A percentile compares a stretch with the other conserved stretches of the same genome.
Conservation (phyloP, 208 protist genomes). For the Balamuthia mandrillaris region DNA sequence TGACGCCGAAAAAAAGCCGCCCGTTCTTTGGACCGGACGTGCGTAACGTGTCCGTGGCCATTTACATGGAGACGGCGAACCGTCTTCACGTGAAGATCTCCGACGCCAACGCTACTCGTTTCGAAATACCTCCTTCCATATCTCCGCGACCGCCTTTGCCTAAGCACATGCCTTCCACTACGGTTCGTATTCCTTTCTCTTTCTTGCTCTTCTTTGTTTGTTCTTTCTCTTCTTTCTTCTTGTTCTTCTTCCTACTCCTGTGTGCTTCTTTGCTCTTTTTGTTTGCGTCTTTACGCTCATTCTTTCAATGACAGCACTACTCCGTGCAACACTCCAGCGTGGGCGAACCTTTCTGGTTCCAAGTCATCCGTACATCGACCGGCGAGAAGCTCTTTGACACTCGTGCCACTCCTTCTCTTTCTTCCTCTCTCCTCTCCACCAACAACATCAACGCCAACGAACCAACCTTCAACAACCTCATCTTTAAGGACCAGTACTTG, state of each 20-base stretch:
- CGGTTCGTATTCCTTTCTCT: not conserved
- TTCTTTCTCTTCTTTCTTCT: not conserved
- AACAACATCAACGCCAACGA: conserved; percentile 30
- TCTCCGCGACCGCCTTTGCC: not conserved
- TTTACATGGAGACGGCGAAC: conserved; percentile 42
- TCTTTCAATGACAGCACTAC: not conserved
- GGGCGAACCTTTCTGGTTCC: not conserved
- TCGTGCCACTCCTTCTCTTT: not conserved
- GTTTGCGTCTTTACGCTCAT: conserved; percentile 37
- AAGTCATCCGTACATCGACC: conserved; percentile 14
- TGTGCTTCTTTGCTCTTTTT: not conserved
- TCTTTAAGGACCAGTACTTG: conserved; percentile 71
- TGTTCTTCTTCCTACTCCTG: not conserved
- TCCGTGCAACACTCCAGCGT: not conserved
- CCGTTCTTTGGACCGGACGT: conserved; percentile 54
- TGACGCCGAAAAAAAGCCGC: too few relatives aligned
- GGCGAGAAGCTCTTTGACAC: conserved; percentile 63
- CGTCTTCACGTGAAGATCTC: conserved; percentile 51
- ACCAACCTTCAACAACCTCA: conserved; percentile 29
- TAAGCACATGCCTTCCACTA: not conserved
- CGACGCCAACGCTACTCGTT: conserved; percentile 45
- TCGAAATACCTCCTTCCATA: conserved; percentile 41
- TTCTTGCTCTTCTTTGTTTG: not conserved
- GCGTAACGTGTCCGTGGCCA: conserved; percentile 24
- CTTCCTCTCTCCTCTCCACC: too few relatives aligned